phyloP scores from a whole-genome alignment of 371 early-diverging fungal genomes.

The Mucor circinelloides region DNA sequence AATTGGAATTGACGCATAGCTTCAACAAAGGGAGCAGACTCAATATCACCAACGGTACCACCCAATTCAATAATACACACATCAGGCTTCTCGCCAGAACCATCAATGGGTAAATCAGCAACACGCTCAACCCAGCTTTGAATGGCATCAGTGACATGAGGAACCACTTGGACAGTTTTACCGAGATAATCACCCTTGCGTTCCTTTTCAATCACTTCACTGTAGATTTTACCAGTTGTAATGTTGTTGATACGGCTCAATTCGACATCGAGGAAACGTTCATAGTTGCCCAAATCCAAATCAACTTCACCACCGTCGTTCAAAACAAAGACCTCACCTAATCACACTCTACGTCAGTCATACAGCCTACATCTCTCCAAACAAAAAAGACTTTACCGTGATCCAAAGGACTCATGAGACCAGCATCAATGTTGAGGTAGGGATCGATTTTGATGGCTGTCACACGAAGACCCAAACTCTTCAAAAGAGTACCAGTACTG shows the following conservation, averaged over 20 bases:
- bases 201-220: slow-evolving; percentile 90
- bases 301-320: slow-evolving; percentile 99
- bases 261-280: slow-evolving; percentile 95
- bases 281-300: slow-evolving; percentile 99
- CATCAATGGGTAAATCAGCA: slow-evolving; percentile 84
- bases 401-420: slow-evolving; percentile 96
- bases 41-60: slow-evolving; percentile 99
- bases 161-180: slow-evolving; percentile 98
- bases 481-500: slow-evolving; percentile 94
- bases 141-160: slow-evolving; percentile 97
- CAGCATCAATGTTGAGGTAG: slow-evolving; percentile 99
- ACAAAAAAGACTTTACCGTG: slow-evolving; percentile 75
- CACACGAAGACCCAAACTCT: slow-evolving; percentile 92
- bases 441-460: slow-evolving; percentile 99
- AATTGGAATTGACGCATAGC: slow-evolving; percentile 99
- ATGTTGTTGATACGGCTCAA: slow-evolving; percentile 97
- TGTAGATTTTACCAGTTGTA: slow-evolving; percentile 99
- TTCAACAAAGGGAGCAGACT: slow-evolving; percentile 98
- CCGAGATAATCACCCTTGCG: slow-evolving; percentile 97
- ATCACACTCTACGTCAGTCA: not conserved
- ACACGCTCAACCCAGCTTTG: slow-evolving; percentile 98
- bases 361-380: not conserved
- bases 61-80: slow-evolving; percentile 99
- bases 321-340: slow-evolving; percentile 98
- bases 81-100: slow-evolving; percentile 87